phyloP scores from a whole-genome alignment of 192 early-diverging fungal species.

The Umbelopsis vinacea region DNA sequence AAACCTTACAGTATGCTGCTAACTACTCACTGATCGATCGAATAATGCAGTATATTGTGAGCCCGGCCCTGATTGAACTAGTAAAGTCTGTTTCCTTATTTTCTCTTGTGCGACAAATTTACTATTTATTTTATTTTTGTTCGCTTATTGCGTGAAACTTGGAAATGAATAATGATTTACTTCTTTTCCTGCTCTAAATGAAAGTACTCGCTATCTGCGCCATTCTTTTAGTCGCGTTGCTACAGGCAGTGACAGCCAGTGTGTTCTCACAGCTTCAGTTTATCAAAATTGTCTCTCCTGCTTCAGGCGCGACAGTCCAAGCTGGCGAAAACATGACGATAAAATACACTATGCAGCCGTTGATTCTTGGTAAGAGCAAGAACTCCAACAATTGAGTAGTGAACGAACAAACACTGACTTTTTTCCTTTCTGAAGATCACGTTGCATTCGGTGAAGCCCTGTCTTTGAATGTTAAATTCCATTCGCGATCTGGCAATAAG shows the following conservation, averaged over 20 bases:
- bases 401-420: neutral
- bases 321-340: slow-evolving; percentile 32
- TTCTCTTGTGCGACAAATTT: slow-evolving; percentile 16
- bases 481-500: slow-evolving; percentile 33
- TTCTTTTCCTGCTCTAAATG: neutral
- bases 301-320: slow-evolving; percentile 25
- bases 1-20: too few species aligned
- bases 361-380: slow-evolving; percentile 31
- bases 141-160: neutral
- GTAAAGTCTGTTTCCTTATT: neutral
- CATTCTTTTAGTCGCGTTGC: slow-evolving; percentile 19
- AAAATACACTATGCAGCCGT: slow-evolving; percentile 43
- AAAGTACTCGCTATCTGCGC: neutral
- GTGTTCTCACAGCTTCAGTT: slow-evolving; percentile 42
- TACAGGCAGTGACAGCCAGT: slow-evolving; percentile 30
- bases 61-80: too few species aligned
- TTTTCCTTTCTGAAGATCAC: slow-evolving; percentile 19
- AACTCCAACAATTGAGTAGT: neutral
- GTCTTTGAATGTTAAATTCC: slow-evolving; percentile 37
- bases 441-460: slow-evolving; percentile 35
- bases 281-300: slow-evolving; percentile 38
- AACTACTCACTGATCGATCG: too few species aligned
- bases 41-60: too few species aligned
- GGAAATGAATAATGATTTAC: neutral
- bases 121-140: slow-evolving; percentile 2